Evolutionary conservation across 78 protist species (phyloP).

Genomic region (Emiliania huxleyi): DNA sequence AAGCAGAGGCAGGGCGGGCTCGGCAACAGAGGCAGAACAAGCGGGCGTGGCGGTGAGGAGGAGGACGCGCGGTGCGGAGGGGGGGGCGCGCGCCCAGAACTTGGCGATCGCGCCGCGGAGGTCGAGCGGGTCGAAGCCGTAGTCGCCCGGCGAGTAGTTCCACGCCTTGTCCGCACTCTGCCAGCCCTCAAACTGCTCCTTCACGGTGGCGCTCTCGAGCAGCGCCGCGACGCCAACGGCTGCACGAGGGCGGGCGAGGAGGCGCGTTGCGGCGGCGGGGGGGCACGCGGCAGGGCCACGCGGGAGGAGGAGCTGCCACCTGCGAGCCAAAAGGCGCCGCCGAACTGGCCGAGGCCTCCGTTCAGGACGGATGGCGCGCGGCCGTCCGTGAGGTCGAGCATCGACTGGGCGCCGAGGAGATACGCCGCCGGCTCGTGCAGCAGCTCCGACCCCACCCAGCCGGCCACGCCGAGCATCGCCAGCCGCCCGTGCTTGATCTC

Average conservation of each 20-base stretch:
- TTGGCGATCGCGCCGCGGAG: neutral
- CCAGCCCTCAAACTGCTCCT: neutral
- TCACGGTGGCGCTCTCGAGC: neutral
- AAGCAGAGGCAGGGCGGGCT: no score
- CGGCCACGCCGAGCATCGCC: neutral
- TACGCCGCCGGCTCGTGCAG: neutral
- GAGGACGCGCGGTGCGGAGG: no score
- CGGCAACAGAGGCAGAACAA: no score
- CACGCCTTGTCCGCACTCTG: neutral
- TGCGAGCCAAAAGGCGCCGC: neutral
- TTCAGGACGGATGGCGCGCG: neutral
- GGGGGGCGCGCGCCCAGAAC: neutral
- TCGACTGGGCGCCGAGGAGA: neutral
- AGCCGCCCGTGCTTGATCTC: neutral
- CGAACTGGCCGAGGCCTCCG: neutral
- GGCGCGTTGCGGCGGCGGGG: no score
- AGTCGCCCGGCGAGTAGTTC: neutral
- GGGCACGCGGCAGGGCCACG: no score
- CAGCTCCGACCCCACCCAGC: neutral
- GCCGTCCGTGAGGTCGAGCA: neutral
- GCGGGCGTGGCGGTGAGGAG: no score
- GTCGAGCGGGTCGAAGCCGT: neutral
- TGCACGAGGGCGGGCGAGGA: no score
- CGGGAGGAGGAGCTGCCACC: no score
- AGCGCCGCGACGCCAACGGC: neutral